Percentiles rank a stretch among this genome's conserved stretches.
phyloP scores from a whole-genome alignment of 257 asterid genomes.

The Nicotiana otophora region DNA sequence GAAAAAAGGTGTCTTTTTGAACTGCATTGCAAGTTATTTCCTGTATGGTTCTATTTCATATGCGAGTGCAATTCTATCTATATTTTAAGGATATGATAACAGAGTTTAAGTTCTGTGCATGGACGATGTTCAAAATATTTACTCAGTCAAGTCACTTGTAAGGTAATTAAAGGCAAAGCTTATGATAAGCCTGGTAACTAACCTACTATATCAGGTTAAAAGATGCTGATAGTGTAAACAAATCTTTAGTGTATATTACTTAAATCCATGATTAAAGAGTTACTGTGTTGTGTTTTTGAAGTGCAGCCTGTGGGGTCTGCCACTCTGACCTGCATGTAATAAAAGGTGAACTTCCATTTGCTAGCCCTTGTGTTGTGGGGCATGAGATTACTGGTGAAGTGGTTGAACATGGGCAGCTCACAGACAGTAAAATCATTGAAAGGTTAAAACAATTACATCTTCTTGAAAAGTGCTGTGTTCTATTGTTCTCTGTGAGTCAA shows the following conservation, averaged over 20 bases:
- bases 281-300: slow-evolving; percentile 9
- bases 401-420: slow-evolving; percentile 78
- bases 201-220: no score
- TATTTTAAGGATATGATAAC: not conserved
- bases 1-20: not conserved
- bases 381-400: slow-evolving; percentile 99
- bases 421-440: slow-evolving; percentile 56
- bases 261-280: not conserved
- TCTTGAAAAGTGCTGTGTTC: not conserved
- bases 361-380: slow-evolving; percentile 92
- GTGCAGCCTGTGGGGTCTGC: slow-evolving; percentile 99
- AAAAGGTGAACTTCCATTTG: slow-evolving; percentile 93
- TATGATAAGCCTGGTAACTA: no score
- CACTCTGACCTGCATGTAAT: slow-evolving; percentile 96
- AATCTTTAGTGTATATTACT: no score
- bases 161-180: no score
- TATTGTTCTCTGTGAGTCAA: not conserved
- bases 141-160: no score
- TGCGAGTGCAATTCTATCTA: not conserved
- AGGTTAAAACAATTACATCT: slow-evolving; percentile 36
- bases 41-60: not conserved
- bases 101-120: no score
- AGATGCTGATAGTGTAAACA: no score
- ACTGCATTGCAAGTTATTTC: not conserved
- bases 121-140: no score